These are phyloP conservation scores for Nemania bipapillata DNA, from an alignment of 2,329 filamentous ascomycete genomes.

Conservation along the genomic window DNA sequence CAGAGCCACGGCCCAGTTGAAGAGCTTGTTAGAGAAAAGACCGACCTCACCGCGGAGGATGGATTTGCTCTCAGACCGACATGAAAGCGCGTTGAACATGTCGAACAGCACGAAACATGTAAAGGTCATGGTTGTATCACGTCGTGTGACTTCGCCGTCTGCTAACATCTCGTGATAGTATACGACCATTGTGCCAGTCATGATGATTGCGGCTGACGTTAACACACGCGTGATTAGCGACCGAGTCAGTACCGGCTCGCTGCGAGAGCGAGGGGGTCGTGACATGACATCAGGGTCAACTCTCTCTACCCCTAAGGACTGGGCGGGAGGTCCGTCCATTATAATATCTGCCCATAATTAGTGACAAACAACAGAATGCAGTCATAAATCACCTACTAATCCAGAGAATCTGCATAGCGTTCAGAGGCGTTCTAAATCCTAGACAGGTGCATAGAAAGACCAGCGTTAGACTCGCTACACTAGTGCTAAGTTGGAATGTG, in stretches of 20 bases:
- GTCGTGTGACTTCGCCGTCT: constrained; percentile 83
- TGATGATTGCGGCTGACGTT: constrained; percentile 88
- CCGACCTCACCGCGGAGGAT: constrained; percentile 86
- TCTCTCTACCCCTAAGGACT: constrained; percentile 93
- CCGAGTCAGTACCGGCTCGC: constrained; percentile 89
- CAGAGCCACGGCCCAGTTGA: constrained; percentile 93
- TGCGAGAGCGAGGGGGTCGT: constrained; percentile 82
- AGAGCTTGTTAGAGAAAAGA: constrained; percentile 87
- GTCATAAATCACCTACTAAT: constrained; percentile 76
- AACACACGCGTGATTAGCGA: constrained; percentile 85
- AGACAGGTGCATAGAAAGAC: constrained; percentile 92
- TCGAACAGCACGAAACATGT: constrained; percentile 99
- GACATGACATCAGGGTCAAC: constrained; percentile 96
- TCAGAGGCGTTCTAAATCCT: constrained; percentile 93
- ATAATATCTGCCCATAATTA: constrained; percentile 79
- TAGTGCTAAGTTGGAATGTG: constrained; percentile 97
- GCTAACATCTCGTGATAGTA: constrained; percentile 91
- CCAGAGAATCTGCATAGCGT: constrained; percentile 99
- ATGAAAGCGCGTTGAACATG: constrained; percentile 98
- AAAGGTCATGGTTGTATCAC: constrained; percentile 99
- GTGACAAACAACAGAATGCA: constrained; percentile 27
- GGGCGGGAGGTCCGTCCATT: constrained; percentile 97
- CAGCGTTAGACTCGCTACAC: constrained; percentile 88
- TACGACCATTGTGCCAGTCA: constrained; percentile 88
- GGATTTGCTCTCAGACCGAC: constrained; percentile 90